Conservation (phyloP, 352 stramenopile genomes). For the Phytophthora pisi region DNA sequence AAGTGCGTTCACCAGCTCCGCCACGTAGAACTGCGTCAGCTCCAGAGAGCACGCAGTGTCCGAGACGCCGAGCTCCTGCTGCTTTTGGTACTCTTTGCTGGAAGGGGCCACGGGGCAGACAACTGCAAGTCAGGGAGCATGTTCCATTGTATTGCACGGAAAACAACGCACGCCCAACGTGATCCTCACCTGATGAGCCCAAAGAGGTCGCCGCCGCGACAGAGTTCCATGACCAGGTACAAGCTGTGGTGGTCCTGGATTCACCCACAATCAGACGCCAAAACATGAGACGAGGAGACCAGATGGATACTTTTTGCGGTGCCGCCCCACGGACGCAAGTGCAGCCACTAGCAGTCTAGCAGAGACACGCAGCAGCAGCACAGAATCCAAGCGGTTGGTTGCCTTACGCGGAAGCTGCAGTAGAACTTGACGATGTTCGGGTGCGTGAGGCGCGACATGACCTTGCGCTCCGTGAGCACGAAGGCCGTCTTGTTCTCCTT, state of each 20-base stretch:
- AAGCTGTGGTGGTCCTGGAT: conserved; percentile 83
- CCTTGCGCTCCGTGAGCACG: conserved; percentile 90
- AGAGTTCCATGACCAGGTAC: conserved; percentile 91
- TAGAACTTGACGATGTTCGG: conserved; percentile 91
- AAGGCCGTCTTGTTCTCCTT: conserved; percentile 93
- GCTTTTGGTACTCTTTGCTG: conserved; percentile 58
- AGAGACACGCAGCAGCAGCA: not conserved
- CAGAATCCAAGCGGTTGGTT: not conserved
- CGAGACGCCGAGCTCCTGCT: conserved; percentile 56
- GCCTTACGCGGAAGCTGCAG: conserved; percentile 85
- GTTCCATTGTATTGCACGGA: not conserved
- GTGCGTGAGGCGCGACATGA: conserved; percentile 88
- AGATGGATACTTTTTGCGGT: conserved; percentile 21
- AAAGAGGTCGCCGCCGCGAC: conserved; percentile 81
- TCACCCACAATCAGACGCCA: conserved; percentile 18
- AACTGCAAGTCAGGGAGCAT: not conserved
- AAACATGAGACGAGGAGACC: conserved; percentile 32
- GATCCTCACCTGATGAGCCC: conserved; percentile 69
- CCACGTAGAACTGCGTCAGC: conserved; percentile 92
- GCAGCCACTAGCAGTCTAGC: not conserved
- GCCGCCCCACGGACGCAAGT: conserved; percentile 1
- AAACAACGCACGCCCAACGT: not conserved
- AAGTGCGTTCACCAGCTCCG: conserved; percentile 93
- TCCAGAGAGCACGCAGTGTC: conserved; percentile 71
- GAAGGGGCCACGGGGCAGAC: conserved; percentile 8